These are phyloP conservation scores for Saccharomycopsis malanga DNA, from an alignment of 805 yeast species.

Conservation along the genomic window DNA sequence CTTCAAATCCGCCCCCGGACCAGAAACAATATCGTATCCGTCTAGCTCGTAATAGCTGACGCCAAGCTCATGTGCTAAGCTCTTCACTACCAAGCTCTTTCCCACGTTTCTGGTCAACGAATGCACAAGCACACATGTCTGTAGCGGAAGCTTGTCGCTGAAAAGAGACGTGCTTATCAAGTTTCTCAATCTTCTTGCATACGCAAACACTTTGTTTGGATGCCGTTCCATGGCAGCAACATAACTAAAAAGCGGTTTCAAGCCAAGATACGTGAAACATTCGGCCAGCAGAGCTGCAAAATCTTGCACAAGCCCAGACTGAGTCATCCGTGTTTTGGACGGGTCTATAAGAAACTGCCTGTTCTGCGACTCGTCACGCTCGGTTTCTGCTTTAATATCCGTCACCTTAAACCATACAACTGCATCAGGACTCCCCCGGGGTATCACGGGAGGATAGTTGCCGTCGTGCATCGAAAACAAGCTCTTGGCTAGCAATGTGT, in stretches of 20 bases:
- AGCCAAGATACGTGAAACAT: slow-evolving; percentile 42
- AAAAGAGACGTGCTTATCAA: slow-evolving; percentile 47
- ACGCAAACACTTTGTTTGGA: slow-evolving; percentile 32
- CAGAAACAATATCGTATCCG: slow-evolving; percentile 47
- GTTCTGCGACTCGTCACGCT: slow-evolving; percentile 16
- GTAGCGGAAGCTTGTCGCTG: slow-evolving; percentile 33
- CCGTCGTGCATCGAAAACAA: slow-evolving; percentile 34
- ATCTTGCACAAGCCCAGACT: slow-evolving; percentile 47
- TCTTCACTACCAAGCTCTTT: slow-evolving; percentile 55
- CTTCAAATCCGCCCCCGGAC: slow-evolving; percentile 63
- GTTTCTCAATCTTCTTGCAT: slow-evolving; percentile 45
- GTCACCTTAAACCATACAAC: slow-evolving; percentile 82
- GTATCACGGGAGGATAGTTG: slow-evolving; percentile 35
- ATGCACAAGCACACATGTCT: slow-evolving; percentile 57
- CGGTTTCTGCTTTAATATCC: slow-evolving; percentile 35
- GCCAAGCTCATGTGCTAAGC: slow-evolving; percentile 53
- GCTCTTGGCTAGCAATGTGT: slow-evolving; percentile 50
- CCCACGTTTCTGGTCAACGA: slow-evolving; percentile 77
- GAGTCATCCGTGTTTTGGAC: slow-evolving; percentile 57
- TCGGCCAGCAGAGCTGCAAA: slow-evolving; percentile 30
- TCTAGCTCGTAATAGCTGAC: slow-evolving; percentile 62
- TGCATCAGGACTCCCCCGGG: slow-evolving; percentile 57
- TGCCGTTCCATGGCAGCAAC: slow-evolving; percentile 1
- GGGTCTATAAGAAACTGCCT: slow-evolving; percentile 59
- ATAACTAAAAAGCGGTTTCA: slow-evolving; percentile 38